phyloP scores from a whole-genome alignment of 768 basidiomycete genomes.

The Auricularia sp. region DNA sequence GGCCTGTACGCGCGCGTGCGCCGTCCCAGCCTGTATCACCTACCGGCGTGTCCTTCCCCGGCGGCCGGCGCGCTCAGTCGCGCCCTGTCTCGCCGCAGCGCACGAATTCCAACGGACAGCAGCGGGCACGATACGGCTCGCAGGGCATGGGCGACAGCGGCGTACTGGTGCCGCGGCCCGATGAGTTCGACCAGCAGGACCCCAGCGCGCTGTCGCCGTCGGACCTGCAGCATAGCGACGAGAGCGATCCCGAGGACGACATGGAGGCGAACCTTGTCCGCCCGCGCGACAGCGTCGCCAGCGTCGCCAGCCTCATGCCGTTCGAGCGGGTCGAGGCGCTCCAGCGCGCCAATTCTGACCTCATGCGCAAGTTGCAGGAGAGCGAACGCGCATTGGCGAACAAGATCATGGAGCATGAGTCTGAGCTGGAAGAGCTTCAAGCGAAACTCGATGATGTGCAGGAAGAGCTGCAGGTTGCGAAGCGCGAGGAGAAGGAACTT shows the following conservation, averaged over 20 bases:
- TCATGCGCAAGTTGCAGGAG: slow-evolving; percentile 66
- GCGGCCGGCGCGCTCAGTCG: neutral
- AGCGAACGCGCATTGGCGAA: slow-evolving; percentile 58
- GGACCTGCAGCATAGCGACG: slow-evolving; percentile 31
- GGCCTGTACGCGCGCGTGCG: neutral
- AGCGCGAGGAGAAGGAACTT: slow-evolving; percentile 89
- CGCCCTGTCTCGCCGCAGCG: neutral
- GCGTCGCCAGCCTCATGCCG: slow-evolving; percentile 27
- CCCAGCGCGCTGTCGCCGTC: slow-evolving; percentile 36
- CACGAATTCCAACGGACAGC: neutral
- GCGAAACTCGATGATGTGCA: slow-evolving; percentile 64
- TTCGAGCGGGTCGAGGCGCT: slow-evolving; percentile 66
- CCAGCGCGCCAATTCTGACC: slow-evolving; percentile 61
- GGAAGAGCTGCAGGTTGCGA: slow-evolving; percentile 66
- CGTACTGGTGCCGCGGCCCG: slow-evolving; percentile 1
- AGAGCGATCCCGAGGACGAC: slow-evolving; percentile 46
- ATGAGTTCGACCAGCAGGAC: slow-evolving; percentile 28
- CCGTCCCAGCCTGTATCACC: neutral
- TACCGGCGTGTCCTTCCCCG: neutral
- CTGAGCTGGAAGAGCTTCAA: slow-evolving; percentile 76
- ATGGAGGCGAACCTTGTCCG: slow-evolving; percentile 35
- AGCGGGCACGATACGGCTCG: neutral
- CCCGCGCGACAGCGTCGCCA: slow-evolving; percentile 52
- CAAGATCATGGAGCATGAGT: slow-evolving; percentile 66
- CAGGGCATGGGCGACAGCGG: neutral